Conservation (phyloP, 768 basidiomycete genomes). For the Lentinula lateritia region DNA sequence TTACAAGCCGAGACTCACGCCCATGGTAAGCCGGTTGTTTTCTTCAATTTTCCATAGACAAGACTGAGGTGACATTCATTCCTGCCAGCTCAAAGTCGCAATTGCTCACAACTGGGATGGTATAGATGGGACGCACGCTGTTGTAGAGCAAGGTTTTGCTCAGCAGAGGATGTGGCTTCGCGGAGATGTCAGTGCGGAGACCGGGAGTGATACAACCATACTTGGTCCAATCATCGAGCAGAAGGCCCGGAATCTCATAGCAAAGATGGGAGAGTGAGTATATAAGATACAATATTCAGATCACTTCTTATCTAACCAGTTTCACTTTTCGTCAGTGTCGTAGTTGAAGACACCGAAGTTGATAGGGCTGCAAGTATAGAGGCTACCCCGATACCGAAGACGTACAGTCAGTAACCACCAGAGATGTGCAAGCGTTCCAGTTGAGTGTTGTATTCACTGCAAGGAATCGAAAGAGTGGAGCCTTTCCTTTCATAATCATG, state of each 20-base stretch:
- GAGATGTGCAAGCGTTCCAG: no score
- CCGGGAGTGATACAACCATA: constrained; percentile 4
- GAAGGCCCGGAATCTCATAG: constrained; percentile 31
- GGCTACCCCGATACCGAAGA: not conserved
- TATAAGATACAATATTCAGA: not conserved
- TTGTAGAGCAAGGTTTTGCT: constrained; percentile 32
- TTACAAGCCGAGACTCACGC: constrained; percentile 27
- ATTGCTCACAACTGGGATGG: constrained; percentile 28
- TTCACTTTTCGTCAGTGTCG: not conserved
- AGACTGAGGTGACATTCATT: no score
- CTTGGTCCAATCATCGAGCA: constrained; percentile 40
- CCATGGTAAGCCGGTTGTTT: constrained; percentile 12
- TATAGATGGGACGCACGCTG: constrained; percentile 27
- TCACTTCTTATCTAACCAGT: not conserved
- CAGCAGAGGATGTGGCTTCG: constrained; percentile 32
- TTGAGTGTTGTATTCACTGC: no score
- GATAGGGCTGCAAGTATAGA: not conserved
- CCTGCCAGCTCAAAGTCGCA: constrained; percentile 21
- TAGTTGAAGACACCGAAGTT: not conserved
- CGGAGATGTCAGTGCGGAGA: not conserved
- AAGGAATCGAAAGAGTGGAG: no score
- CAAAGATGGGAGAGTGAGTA: constrained; percentile 23
- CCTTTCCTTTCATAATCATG: no score
- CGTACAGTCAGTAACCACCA: not conserved
- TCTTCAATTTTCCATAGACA: no score